These are phyloP conservation scores for Parasitella parasitica DNA, from an alignment of 371 early-diverging fungal species.

Conservation along the genomic window DNA sequence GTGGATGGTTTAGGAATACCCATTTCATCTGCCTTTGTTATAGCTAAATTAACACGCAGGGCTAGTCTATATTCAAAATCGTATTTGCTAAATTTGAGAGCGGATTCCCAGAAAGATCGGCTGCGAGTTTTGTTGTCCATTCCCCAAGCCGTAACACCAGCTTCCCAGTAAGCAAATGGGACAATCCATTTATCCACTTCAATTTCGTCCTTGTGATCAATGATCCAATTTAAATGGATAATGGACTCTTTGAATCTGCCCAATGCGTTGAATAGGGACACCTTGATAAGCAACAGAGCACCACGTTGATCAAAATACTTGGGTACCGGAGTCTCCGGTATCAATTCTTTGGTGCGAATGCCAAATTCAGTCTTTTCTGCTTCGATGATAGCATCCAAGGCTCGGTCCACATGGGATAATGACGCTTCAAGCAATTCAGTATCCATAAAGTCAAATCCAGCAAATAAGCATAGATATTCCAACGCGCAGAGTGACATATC, in stretches of 20 bases:
- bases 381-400: slow-evolving; percentile 38
- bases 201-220: slow-evolving; percentile 55
- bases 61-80: slow-evolving; percentile 52
- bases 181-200: slow-evolving; percentile 56
- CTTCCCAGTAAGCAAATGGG: slow-evolving; percentile 63
- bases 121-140: slow-evolving; percentile 42
- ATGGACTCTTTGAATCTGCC: slow-evolving; percentile 39
- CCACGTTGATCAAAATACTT: slow-evolving; percentile 50
- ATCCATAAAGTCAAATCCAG: slow-evolving; percentile 61
- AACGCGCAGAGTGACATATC: slow-evolving; percentile 55
- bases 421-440: slow-evolving; percentile 35
- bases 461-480: slow-evolving; percentile 59
- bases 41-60: slow-evolving; percentile 43
- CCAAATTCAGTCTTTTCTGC: slow-evolving; percentile 47
- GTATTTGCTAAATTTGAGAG: slow-evolving; percentile 41
- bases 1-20: slow-evolving; percentile 31
- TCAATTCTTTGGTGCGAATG: slow-evolving; percentile 42
- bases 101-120: slow-evolving; percentile 43
- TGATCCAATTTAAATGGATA: slow-evolving; percentile 60
- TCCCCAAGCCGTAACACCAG: slow-evolving; percentile 51
- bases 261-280: slow-evolving; percentile 40
- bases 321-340: slow-evolving; percentile 46
- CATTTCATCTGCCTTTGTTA: slow-evolving; percentile 43
- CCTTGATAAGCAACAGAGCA: slow-evolving; percentile 40
- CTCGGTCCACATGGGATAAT: slow-evolving; percentile 36